Evolutionary conservation across 257 asterid genomes (phyloP).

Genomic region (Nicotiana undulata): DNA sequence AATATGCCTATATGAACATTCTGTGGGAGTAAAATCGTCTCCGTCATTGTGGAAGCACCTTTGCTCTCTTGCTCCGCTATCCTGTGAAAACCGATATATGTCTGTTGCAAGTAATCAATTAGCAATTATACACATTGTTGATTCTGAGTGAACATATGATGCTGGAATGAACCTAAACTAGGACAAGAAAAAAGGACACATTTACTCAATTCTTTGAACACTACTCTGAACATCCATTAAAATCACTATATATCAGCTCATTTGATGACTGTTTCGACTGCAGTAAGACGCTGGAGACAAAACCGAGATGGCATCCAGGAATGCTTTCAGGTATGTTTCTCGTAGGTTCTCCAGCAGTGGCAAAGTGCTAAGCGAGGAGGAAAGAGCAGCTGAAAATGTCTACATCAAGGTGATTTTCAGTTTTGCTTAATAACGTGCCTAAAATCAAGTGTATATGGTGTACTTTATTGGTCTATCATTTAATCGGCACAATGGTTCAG

Average conservation of each 20-base stretch:
- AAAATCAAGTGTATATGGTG: neutral
- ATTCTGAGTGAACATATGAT: too few relatives aligned
- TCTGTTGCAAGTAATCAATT: neutral
- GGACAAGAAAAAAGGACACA: too few relatives aligned
- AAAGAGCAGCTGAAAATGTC: constrained; percentile 92
- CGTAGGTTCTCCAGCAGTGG: constrained; percentile 74
- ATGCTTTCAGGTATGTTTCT: constrained; percentile 49
- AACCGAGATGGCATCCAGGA: constrained; percentile 54
- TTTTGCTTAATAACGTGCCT: neutral
- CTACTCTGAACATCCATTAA: too few relatives aligned
- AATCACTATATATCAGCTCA: neutral
- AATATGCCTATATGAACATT: neutral
- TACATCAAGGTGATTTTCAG: constrained; percentile 58
- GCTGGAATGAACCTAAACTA: too few relatives aligned
- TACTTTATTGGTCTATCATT: too few relatives aligned
- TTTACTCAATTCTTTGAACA: too few relatives aligned
- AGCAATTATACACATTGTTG: neutral
- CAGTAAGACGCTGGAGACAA: constrained; percentile 21
- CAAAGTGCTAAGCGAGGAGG: constrained; percentile 77
- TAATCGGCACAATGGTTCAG: too few relatives aligned
- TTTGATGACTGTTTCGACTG: neutral
- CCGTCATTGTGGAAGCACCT: neutral
- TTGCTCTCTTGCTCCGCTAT: neutral
- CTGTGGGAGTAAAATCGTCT: neutral
- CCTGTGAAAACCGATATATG: neutral